phyloP scores from a whole-genome alignment of 768 basidiomycete species.

The Nidula microcarpa region DNA sequence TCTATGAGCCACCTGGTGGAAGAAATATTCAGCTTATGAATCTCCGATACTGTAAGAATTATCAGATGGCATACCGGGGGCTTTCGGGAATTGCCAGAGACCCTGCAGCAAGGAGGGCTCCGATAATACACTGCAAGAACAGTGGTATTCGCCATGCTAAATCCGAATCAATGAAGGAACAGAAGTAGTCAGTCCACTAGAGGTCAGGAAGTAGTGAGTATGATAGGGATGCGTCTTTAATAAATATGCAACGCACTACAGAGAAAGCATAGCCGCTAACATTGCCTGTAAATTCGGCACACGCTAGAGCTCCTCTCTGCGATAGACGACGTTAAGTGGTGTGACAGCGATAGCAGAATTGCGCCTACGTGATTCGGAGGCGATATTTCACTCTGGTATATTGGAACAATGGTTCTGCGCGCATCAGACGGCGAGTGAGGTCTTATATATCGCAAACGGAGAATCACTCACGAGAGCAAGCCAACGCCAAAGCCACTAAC shows the following conservation, averaged over 20 bases:
- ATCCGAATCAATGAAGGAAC: constrained; percentile 78
- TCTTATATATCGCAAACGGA: not conserved
- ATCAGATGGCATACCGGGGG: constrained; percentile 46
- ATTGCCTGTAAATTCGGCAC: constrained; percentile 90
- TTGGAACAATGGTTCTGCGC: constrained; percentile 76
- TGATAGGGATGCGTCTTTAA: not conserved
- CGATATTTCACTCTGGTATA: constrained; percentile 89
- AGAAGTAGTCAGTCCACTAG: constrained; percentile 90
- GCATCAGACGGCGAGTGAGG: not conserved
- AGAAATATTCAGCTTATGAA: not conserved
- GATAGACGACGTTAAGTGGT: not conserved
- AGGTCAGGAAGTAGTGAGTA: not conserved
- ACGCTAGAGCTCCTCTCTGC: constrained; percentile 81
- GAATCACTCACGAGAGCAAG: constrained; percentile 58
- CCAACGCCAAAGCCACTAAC: constrained; percentile 80
- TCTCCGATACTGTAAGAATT: too few relatives aligned
- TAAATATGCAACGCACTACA: constrained; percentile 50
- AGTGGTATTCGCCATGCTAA: constrained; percentile 84
- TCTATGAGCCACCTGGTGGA: constrained; percentile 81
- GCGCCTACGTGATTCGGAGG: constrained; percentile 73
- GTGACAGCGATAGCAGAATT: not conserved
- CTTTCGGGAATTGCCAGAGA: constrained; percentile 82
- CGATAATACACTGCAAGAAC: constrained; percentile 79
- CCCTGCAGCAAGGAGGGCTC: constrained; percentile 70
- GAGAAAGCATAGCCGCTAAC: constrained; percentile 81